Conservation (phyloP, 1,139 yeast genomes). For the Wickerhamomyces sp. region DNA sequence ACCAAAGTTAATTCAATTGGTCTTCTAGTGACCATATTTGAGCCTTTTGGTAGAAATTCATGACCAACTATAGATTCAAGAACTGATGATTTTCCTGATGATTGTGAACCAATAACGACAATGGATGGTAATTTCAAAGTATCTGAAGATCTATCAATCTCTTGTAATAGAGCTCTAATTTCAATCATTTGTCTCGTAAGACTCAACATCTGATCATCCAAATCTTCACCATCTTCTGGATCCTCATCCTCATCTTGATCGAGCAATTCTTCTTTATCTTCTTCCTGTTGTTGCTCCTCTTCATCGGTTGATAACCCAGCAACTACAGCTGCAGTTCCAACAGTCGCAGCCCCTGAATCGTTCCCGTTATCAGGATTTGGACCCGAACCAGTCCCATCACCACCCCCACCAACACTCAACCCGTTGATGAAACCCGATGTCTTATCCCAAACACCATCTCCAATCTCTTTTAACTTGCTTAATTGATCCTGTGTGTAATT, state of each 20-base stretch:
- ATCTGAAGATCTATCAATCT: constrained; percentile 68
- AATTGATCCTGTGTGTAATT: constrained; percentile 64
- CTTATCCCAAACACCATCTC: constrained; percentile 29
- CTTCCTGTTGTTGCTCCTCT: constrained; percentile 23
- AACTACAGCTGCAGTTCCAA: constrained; percentile 35
- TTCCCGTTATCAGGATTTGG: constrained; percentile 27
- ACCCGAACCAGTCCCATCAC: constrained; percentile 25
- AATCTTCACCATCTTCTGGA: constrained; percentile 41
- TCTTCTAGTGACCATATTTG: constrained; percentile 92
- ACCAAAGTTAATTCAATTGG: constrained; percentile 91
- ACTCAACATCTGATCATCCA: constrained; percentile 75
- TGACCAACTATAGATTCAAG: constrained; percentile 92
- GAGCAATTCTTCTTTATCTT: constrained; percentile 28
- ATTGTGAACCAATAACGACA: constrained; percentile 95
- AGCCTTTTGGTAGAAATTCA: constrained; percentile 90
- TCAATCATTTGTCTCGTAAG: constrained; percentile 96
- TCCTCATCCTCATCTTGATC: constrained; percentile 35
- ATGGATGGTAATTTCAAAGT: constrained; percentile 85
- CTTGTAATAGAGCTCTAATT: constrained; percentile 72
- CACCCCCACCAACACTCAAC: constrained; percentile 15
- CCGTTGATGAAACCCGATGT: constrained; percentile 21
- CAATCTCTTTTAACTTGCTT: constrained; percentile 52
- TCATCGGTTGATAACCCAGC: constrained; percentile 26
- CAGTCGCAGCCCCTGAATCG: constrained; percentile 28
- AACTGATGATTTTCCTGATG: constrained; percentile 94